Base-by-base conservation (phyloP, 768 basidiomycete species). In the Leucocoprinus leucothites region DNA sequence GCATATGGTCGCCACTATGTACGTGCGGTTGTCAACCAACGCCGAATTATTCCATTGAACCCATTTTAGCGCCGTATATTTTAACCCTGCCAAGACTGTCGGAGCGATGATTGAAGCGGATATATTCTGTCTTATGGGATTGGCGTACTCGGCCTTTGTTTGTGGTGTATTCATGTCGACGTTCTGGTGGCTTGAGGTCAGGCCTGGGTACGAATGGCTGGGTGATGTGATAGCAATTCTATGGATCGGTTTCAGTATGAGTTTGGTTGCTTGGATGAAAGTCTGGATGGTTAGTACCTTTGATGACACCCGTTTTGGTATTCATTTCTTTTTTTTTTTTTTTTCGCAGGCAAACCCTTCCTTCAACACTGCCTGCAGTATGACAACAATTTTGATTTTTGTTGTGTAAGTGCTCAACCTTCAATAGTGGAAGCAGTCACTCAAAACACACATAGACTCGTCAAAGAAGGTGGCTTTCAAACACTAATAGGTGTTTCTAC, bases 1-100 rank as follows among this genome's bases (percentile, higher is more conserved):
- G 1, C 94, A 97, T 71, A 86, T 96, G 86, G 87, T 96, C 8
- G 92, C 94, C 8, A 94, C 94, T 1, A 81, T 97, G 94, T 94
- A 67, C 65, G 88, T 73, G 38, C 25, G 14, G 21, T 47, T 50
- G 4, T 19, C 25, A 18, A 41, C 19, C 22, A 40, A 28, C 31
- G 8, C 19, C 41, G 22, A 9, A 31, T 41, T 48, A 43, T 36
- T 44, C 16, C 40, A 18, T 21, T 44, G 19, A 58, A 38, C n/a
- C 21, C 34, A 46, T 49, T 26, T 53, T 45, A 87, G 90, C 57
- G 83, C 83, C 3, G 89, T 91, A 0, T 94, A 98, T 69, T 98
- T 85, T 68, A 93, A 95, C 62, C 96, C 96, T 3, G 94, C 94
- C 24, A 94, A 96, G 64, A 94, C 93, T 0, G 74, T 89, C 3